Conservation (phyloP, 148 eudicot genomes). For the Hydrangea macrophylla region DNA sequence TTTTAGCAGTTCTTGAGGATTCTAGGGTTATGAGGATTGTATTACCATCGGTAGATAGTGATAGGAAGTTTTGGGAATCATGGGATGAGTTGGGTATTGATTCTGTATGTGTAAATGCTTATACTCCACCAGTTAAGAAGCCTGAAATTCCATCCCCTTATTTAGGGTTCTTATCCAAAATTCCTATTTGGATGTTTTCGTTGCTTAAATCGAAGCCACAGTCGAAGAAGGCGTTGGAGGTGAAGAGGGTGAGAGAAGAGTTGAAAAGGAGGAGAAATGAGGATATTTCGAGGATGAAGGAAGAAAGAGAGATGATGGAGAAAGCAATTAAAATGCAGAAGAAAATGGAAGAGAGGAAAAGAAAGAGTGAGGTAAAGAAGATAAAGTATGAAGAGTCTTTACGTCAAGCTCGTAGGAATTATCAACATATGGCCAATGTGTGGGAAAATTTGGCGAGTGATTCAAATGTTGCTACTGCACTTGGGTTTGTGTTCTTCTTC, state of each 20-base stretch:
- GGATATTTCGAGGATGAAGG: slow-evolving; percentile 45
- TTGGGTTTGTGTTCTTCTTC: slow-evolving; percentile 66
- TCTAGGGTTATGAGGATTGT: slow-evolving; percentile 79
- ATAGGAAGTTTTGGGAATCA: slow-evolving; percentile 63
- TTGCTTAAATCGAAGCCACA: slow-evolving; percentile 48
- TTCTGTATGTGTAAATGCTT: slow-evolving; percentile 68
- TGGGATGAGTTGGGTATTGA: slow-evolving; percentile 76
- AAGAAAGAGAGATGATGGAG: slow-evolving; percentile 63
- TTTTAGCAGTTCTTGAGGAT: slow-evolving; percentile 80
- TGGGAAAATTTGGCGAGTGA: slow-evolving; percentile 66
- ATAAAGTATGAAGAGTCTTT: slow-evolving; percentile 43
- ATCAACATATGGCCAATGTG: slow-evolving; percentile 32
- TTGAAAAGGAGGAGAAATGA: slow-evolving; percentile 45
- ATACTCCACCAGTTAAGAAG: slow-evolving; percentile 70
- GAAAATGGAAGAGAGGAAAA: slow-evolving; percentile 59
- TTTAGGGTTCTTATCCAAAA: slow-evolving; percentile 55
- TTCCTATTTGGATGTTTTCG: slow-evolving; percentile 42
- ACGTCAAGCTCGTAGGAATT: slow-evolving; percentile 37
- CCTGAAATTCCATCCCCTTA: slow-evolving; percentile 72
- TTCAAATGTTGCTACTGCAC: slow-evolving; percentile 49
- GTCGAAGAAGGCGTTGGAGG: slow-evolving; percentile 68
- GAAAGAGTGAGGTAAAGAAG: slow-evolving; percentile 45
- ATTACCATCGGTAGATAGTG: slow-evolving; percentile 63
- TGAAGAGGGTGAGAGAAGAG: slow-evolving; percentile 72
- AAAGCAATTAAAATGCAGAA: slow-evolving; percentile 48